Evolutionary conservation across 495 filamentous ascomycete species (phyloP), one percentile per base, ranked within the genome.

Genomic region (Neurospora sp.): DNA sequence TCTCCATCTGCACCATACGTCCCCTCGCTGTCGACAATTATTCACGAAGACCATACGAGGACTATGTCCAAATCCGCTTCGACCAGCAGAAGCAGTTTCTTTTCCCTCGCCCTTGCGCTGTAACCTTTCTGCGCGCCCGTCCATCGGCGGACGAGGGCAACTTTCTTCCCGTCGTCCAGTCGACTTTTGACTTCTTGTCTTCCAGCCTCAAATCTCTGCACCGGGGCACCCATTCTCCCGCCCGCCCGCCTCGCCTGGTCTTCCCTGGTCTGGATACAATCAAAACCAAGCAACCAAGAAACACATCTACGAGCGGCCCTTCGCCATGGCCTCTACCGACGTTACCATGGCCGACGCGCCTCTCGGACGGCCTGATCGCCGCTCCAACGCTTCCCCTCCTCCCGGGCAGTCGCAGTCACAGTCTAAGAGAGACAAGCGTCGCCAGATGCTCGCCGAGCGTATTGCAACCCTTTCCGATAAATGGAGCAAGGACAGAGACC

Each of bases 341-440:
- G 40, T 40, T 46, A 66, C 73, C 72, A 77, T 81, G 74, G 76
- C 74, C 39, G 81, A 79, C 27, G 73, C 76, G 31, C 70, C 75
- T 27, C 41, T 54, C 20, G 74, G 71, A 3, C 79, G 75, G 20
- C 72, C 73, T 10, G 80, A 77, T 71, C 80, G 76, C 46, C 80
- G 79, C 12, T 48, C 69, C 54, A 79, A 79, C 73, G 73, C 73
- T 74, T 81, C 80, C 10, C 80, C 79, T 72, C 79, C 77, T 4
- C 75, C 79, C 1, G 48, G 77, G 2, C 79, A 80, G 74, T 62
- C 54, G 18, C 27, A 70, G 27, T 46, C 87, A 72, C 85, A 85
- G 39, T 93, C 94, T 5, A 99, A 99, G 85, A 89, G 93, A 77
- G 94, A 98, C 84, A 96, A 97, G 79, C 89, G 92, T 74, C 91